phyloP scores from a whole-genome alignment of 176 grass and related monocot species.

The Carex littledalei region DNA sequence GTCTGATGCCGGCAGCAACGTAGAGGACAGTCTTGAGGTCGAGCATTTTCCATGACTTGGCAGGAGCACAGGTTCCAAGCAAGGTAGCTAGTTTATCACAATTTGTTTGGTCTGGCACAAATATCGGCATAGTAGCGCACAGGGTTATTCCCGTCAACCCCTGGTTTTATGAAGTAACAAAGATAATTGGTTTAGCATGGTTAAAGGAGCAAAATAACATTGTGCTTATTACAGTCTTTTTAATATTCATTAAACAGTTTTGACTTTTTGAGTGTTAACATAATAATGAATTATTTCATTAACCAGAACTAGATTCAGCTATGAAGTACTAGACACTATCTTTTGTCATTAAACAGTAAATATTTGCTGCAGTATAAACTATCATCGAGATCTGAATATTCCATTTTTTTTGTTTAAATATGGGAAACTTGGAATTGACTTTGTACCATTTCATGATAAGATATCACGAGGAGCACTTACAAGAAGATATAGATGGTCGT shows the following conservation, averaged over 20 bases:
- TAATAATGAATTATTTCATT: background rate
- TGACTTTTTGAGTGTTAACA: background rate
- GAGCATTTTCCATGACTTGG: slow-evolving; percentile 62
- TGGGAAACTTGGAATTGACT: background rate
- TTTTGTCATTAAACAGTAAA: background rate
- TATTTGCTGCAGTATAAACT: background rate
- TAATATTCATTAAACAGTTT: background rate
- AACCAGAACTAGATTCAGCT: background rate
- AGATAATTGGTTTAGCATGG: slow-evolving; percentile 31
- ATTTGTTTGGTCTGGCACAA: slow-evolving; percentile 38
- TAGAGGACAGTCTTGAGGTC: slow-evolving; percentile 84
- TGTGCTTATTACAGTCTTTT: background rate
- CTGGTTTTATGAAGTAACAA: background rate
- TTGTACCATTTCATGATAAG: background rate
- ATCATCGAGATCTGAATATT: background rate
- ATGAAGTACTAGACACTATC: background rate
- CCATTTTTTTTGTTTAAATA: background rate
- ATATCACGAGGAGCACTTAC: background rate
- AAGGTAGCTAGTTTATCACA: slow-evolving; percentile 64
- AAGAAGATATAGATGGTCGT: slow-evolving; percentile 82
- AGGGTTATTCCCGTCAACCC: slow-evolving; percentile 73
- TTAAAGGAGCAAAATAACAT: background rate
- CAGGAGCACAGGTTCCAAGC: slow-evolving; percentile 43
- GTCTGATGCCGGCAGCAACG: slow-evolving; percentile 70
- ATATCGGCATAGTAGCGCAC: slow-evolving; percentile 45